Evolutionary conservation across 257 asterid species (phyloP), one percentile per base, ranked within the genome.

Genomic region (Cordia subcordata): DNA sequence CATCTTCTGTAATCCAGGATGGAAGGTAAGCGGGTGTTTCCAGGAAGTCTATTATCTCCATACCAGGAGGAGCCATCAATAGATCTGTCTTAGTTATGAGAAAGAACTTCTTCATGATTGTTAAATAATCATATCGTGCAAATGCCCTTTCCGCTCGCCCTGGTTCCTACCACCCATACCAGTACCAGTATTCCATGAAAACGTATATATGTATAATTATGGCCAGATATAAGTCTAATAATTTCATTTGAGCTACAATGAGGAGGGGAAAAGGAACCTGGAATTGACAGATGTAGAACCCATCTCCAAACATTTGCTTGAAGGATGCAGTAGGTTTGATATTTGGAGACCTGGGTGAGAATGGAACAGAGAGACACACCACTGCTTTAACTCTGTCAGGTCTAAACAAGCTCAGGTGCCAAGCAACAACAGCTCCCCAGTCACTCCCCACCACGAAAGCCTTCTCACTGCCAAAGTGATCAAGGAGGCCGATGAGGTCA

Each of bases 341-440:
- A 57, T 37, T 15, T 18, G 75, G 53, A 44, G 16, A 67, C 23
- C 81, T 69, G 22, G 76, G 80, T 4, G 61, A 10, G 59, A 75
- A 78, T 3, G 84, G 84, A 42, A 75, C 80, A 27, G 56, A 37
- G 11, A 81, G 72, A 57, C 80, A 71, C 51, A 78, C 39, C 17
- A 77, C 19, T 55, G 72, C 87, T 58, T 64, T 70, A 44, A 78
- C 80, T 63, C 82, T 69, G 17, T 78, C 75, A 1, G 82, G 82
- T 33, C 84, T 68, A 46, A 78, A 60, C 65, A 75, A 60, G 82
- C 82, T 73, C 50, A 70, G 49, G 53, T 81, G 49, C 87, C 87
- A 78, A 35, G 87, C 82, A 53, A 78, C 82, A 15, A 56, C 62
- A 11, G 83, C 83, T 50, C 87, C 87, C 83, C 80, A 81, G 38